Base-by-base conservation (phyloP, 306 rosid genomes). In the Glycine tomentella region DNA sequence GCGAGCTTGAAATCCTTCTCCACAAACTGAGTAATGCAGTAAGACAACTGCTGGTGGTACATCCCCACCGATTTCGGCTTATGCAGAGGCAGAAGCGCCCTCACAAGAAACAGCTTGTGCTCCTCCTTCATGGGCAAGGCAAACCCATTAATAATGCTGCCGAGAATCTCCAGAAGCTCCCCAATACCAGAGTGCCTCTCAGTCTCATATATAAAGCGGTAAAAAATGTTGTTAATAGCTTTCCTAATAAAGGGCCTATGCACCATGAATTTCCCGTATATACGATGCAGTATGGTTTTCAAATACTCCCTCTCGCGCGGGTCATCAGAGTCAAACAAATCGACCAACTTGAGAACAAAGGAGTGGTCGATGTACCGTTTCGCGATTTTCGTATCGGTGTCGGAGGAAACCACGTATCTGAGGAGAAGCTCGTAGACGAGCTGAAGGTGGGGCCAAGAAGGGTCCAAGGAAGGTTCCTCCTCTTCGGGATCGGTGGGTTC, bases 121-220 rank as follows among this genome's bases (percentile, higher is more conserved):
- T 95, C 99, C 90, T 95, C 99, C 77, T 95, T 95, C 99, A 95
- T 95, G 14, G 99, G 99, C 81, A 95, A 81, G 0, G 99, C 99
- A 85, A 95, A 95, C 46, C 99, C 99, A 80, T 95, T 95, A 13
- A 95, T 93, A 59, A 95, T 93, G 81, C 99, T 95, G 52, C 99
- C 99, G 8, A 95, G 93, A 79, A 95, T 95, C 95, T 95, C 99
- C 75, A 95, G 82, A 82, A 95, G 94, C 97, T 95, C 99, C 9
- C 90, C 97, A 72, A 95, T 78, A 68, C 99, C 99, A 51, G 88
- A 75, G 79, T 95, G 97, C 81, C 96, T 84, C 84, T 93, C 98
- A 5, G 93, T 90, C 88, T 95, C 99, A 56, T 93, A 95, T 4
- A 95, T 92, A 79, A 91, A 95, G 80, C 99, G 87, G 76, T 90